Base-by-base conservation (phyloP, 768 basidiomycete species). In the Podaxis carcinomalis region DNA sequence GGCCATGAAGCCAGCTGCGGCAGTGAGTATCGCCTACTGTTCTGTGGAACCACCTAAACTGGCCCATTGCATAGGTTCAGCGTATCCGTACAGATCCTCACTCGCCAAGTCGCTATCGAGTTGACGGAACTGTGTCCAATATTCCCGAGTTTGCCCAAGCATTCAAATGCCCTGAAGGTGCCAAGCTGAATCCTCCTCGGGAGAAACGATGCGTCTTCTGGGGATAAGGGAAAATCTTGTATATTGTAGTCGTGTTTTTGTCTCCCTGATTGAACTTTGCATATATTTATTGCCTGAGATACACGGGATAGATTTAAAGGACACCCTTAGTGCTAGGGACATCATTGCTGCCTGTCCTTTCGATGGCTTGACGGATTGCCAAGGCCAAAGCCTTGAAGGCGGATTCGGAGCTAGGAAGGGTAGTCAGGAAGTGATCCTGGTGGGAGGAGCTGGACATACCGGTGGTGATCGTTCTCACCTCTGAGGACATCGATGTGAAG, bases 271-370 rank as follows among this genome's bases (percentile, higher is more conserved):
- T 23, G 50, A 13, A 39, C 28, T 21, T 37, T 21, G 13, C 46
- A 57, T 58, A 50, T 62, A 57, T 64, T 57, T 63, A 50, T 56
- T 56, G 21, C 40, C 42, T 27, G 32, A 37, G 27, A 54, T 53
- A 39, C 19, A 46, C 28, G 50, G 46, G 16, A 19, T 42, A 55
- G 37, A 57, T 46, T 69, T 69, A 81, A 63, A 99, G 77, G 5
- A 98, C 95, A 49, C 97, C 97, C 75, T 99, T 99, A 3, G 97
- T 98, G 69, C 93, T 95, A 0, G 96, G 96, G 32, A 98, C 87
- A 61, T 99, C 97, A 65, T 86, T 82, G 4, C 92, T 85, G 4
- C 94, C 94, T 1, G 95, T 98, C 57, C 80, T 81, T 71, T 93
- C 86, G 64, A 97, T 90, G n/a, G 97, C 97, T 73, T 98, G 87